Conservation (phyloP, 495 filamentous ascomycete species). For the Tuber borchii region DNA sequence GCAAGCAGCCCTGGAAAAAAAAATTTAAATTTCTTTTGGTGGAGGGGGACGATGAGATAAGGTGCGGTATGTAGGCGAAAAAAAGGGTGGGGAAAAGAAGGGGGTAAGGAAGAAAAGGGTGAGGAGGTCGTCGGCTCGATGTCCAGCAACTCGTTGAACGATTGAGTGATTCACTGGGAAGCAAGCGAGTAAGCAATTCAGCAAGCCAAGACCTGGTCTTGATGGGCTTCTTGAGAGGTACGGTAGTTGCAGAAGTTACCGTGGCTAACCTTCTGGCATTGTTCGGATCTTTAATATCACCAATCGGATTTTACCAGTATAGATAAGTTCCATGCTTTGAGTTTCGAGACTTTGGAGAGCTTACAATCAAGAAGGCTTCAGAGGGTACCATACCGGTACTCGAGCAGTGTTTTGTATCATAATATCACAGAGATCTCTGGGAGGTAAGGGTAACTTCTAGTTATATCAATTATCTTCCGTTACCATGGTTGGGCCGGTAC, state of each 20-base stretch:
- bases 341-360: too few species aligned
- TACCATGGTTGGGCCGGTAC: too few species aligned
- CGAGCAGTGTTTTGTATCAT: too few species aligned
- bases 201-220: background rate
- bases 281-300: too few species aligned
- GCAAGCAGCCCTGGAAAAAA: background rate
- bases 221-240: background rate
- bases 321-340: too few species aligned
- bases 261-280: too few species aligned
- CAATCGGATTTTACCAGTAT: too few species aligned
- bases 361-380: too few species aligned
- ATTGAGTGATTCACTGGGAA: background rate
- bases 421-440: too few species aligned
- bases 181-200: background rate
- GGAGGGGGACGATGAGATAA: background rate
- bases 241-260: background rate
- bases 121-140: background rate
- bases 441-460: too few species aligned
- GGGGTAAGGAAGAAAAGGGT: background rate
- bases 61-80: background rate
- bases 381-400: too few species aligned
- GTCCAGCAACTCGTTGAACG: background rate
- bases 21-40: background rate
- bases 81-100: background rate
- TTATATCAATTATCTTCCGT: too few species aligned